Conservation (phyloP, 108 stramenopile species). For the Skeletonema costatum region DNA sequence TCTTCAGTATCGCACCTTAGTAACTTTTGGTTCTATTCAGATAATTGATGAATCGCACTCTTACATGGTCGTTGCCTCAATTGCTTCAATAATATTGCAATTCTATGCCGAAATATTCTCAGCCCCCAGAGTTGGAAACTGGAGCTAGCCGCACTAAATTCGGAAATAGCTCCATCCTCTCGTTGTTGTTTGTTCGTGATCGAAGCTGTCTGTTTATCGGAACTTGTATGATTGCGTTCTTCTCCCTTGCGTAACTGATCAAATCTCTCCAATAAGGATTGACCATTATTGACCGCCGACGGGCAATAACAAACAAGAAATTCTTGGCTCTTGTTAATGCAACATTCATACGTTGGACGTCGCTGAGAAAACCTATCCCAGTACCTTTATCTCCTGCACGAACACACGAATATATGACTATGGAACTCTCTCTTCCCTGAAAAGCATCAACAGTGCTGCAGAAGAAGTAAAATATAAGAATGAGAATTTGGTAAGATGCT, state of each 20-base stretch:
- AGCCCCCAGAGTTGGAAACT: background rate
- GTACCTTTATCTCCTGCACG: slow-evolving; percentile 51
- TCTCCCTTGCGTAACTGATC: slow-evolving; percentile 31
- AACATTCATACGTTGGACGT: slow-evolving; percentile 90
- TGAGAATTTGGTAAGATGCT: background rate
- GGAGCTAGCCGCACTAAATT: slow-evolving; percentile 37
- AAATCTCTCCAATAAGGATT: slow-evolving; percentile 52
- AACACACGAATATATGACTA: slow-evolving; percentile 73
- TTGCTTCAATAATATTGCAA: background rate
- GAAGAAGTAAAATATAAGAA: background rate
- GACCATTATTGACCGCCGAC: slow-evolving; percentile 40
- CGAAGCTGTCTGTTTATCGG: slow-evolving; percentile 23
- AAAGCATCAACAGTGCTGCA: slow-evolving; percentile 81
- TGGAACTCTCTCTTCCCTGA: slow-evolving; percentile 76
- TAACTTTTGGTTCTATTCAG: too few species aligned
- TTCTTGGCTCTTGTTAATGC: slow-evolving; percentile 74
- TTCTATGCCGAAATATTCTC: background rate
- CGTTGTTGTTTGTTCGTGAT: background rate
- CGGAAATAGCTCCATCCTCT: slow-evolving; percentile 23
- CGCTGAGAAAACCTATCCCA: slow-evolving; percentile 81
- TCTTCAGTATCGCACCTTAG: too few species aligned
- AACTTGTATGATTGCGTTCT: slow-evolving; percentile 38
- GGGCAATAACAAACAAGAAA: slow-evolving; percentile 52
- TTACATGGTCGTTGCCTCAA: too few species aligned
- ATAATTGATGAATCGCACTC: too few species aligned